Evolutionary conservation across 2,329 filamentous ascomycete genomes (phyloP).

Genomic region (Cercospora beticola): DNA sequence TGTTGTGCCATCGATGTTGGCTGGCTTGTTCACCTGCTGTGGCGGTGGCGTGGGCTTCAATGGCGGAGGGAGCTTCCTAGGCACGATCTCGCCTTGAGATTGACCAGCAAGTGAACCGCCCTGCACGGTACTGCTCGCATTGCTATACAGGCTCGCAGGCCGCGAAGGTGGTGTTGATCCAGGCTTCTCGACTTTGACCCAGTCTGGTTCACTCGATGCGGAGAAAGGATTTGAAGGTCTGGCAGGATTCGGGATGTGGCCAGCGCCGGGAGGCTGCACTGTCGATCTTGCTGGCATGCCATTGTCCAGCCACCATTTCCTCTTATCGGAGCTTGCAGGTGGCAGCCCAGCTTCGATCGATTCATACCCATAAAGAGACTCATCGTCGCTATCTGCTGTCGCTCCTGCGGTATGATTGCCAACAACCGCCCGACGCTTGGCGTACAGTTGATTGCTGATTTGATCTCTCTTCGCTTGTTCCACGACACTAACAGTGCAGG

Average conservation of each 20-base stretch:
- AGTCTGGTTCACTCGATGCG: slow-evolving; percentile 73
- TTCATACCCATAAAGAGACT: slow-evolving; percentile 78
- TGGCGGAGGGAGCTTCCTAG: slow-evolving; percentile 25
- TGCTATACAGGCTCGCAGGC: slow-evolving; percentile 24
- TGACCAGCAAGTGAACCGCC: background rate
- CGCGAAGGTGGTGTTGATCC: slow-evolving; percentile 25
- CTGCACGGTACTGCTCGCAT: slow-evolving; percentile 6
- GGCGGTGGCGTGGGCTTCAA: slow-evolving; percentile 6
- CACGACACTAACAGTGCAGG: slow-evolving; percentile 77
- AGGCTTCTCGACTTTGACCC: slow-evolving; percentile 59
- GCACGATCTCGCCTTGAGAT: slow-evolving; percentile 11
- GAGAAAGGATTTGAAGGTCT: slow-evolving; percentile 81
- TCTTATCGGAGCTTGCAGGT: slow-evolving; percentile 60
- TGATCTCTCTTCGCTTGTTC: slow-evolving; percentile 71
- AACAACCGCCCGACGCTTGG: slow-evolving; percentile 63
- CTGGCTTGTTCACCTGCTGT: slow-evolving; percentile 3
- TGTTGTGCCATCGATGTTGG: slow-evolving; percentile 10
- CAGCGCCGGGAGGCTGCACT: slow-evolving; percentile 63
- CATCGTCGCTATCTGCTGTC: slow-evolving; percentile 68
- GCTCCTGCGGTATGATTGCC: slow-evolving; percentile 60
- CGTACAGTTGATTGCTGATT: slow-evolving; percentile 74
- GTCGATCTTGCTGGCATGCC: slow-evolving; percentile 72
- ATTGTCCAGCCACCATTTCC: slow-evolving; percentile 66
- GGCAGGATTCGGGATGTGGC: slow-evolving; percentile 68
- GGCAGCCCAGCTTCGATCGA: slow-evolving; percentile 75